Conservation (phyloP, 1,284 basidiomycete species). For the Irpex rosettiformis region DNA sequence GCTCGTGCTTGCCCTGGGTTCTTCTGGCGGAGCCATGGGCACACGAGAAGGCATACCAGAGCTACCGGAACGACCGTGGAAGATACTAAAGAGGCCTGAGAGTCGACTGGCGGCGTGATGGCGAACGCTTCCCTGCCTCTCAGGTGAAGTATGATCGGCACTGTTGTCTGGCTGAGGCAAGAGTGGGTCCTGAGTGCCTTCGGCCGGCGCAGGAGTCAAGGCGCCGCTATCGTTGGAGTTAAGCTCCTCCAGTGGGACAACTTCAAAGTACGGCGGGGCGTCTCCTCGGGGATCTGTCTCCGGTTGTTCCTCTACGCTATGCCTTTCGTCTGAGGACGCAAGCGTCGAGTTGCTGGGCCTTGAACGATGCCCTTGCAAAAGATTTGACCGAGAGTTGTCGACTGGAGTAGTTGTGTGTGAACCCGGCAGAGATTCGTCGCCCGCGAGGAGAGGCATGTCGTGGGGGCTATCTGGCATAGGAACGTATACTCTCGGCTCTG, state of each 20-base stretch:
- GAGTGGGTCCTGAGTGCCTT: neutral
- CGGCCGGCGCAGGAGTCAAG: neutral
- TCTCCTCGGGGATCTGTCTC: slow-evolving; percentile 43
- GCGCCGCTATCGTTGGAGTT: slow-evolving; percentile 4
- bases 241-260: slow-evolving; percentile 30
- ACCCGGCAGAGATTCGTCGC: slow-evolving; percentile 12
- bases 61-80: slow-evolving; percentile 20
- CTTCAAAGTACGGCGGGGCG: slow-evolving; percentile 65
- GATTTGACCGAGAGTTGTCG: slow-evolving; percentile 5
- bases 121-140: neutral
- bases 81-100: slow-evolving; percentile 23
- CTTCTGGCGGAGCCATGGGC: slow-evolving; percentile 10
- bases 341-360: slow-evolving; percentile 25
- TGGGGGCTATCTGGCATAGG: slow-evolving; percentile 21
- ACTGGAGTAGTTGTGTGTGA: neutral
- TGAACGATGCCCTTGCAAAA: slow-evolving; percentile 3
- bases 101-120: slow-evolving; percentile 16
- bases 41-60: slow-evolving; percentile 2
- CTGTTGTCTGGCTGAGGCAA: neutral
- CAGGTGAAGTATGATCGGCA: slow-evolving; percentile 1
- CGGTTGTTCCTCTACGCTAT: slow-evolving; percentile 19
- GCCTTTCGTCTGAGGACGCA: slow-evolving; percentile 12
- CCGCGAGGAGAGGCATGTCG: slow-evolving; percentile 23
- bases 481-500: slow-evolving; percentile 18
- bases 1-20: slow-evolving; percentile 2